Conservation (phyloP, 2,329 filamentous ascomycete species). For the Knufia petricola region DNA sequence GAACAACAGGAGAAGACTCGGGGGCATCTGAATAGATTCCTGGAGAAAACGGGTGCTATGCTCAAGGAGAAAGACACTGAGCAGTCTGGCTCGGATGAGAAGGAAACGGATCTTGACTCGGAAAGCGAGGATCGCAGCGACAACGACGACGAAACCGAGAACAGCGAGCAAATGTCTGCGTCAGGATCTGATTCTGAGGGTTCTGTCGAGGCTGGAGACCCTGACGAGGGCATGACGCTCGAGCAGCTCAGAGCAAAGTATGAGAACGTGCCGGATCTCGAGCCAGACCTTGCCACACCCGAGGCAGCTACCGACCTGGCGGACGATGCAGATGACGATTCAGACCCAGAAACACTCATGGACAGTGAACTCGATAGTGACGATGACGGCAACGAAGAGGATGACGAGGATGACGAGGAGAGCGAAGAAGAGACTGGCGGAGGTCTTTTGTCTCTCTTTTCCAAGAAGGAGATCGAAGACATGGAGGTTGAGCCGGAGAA, state of each 20-base stretch:
- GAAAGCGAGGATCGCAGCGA: conserved; percentile 31
- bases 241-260: conserved; percentile 41
- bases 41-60: conserved; percentile 49
- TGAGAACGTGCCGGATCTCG: conserved; percentile 29
- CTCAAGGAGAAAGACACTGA: conserved; percentile 31
- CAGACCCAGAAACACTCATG: conserved; percentile 32
- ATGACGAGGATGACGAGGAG: conserved; percentile 36
- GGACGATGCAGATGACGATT: conserved; percentile 26
- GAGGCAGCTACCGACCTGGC: conserved; percentile 7
- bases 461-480: conserved; percentile 30
- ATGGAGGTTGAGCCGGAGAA: conserved; percentile 13
- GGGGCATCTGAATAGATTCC: conserved; percentile 41
- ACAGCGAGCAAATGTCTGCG: conserved; percentile 37
- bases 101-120: conserved; percentile 17
- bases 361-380: conserved; percentile 40
- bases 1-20: conserved; percentile 47
- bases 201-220: conserved; percentile 32
- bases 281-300: conserved; percentile 1
- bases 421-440: conserved; percentile 35
- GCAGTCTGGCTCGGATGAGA: conserved; percentile 13
- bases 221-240: conserved; percentile 37
- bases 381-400: conserved; percentile 40
- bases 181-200: conserved; percentile 36
- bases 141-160: conserved; percentile 25
- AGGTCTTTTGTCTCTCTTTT: conserved; percentile 40